Evolutionary conservation across 2,329 filamentous ascomycete species (phyloP).

Genomic region (Trichophyton benhamiae): DNA sequence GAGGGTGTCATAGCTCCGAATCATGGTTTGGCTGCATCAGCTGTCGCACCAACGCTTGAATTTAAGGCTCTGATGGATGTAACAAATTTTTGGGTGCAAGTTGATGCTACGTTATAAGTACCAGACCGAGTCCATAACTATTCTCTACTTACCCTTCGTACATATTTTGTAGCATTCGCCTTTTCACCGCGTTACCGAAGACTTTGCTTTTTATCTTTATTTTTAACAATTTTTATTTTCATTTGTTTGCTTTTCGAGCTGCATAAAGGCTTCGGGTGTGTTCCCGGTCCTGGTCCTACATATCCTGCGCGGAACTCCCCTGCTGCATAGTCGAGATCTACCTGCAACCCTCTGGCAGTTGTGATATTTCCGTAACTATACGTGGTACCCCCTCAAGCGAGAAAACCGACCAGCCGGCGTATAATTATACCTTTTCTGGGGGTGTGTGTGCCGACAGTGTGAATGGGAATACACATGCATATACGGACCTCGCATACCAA

Average conservation of each 20-base stretch:
- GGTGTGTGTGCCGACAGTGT: too few relatives aligned
- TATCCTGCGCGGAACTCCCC: background rate
- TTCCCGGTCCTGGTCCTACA: background rate
- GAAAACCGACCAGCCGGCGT: background rate
- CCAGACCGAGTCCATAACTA: background rate
- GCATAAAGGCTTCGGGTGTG: background rate
- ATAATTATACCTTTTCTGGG: background rate
- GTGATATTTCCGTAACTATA: background rate
- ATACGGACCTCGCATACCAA: background rate
- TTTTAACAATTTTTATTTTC: background rate
- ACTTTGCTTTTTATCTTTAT: background rate
- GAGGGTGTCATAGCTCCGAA: background rate
- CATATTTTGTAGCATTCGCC: background rate
- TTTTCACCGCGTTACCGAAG: background rate
- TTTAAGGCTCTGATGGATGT: background rate
- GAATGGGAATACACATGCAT: background rate
- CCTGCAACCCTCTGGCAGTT: background rate
- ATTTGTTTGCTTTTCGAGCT: background rate
- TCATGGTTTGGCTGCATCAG: background rate
- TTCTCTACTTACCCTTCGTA: background rate
- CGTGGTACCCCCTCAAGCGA: background rate
- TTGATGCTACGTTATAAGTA: conserved; percentile 1
- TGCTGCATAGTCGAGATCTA: background rate
- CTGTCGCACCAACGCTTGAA: background rate
- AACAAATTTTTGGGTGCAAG: conserved; percentile 1